phyloP scores from a whole-genome alignment of 2,329 filamentous ascomycete genomes.

The Alternaria metachromatica region DNA sequence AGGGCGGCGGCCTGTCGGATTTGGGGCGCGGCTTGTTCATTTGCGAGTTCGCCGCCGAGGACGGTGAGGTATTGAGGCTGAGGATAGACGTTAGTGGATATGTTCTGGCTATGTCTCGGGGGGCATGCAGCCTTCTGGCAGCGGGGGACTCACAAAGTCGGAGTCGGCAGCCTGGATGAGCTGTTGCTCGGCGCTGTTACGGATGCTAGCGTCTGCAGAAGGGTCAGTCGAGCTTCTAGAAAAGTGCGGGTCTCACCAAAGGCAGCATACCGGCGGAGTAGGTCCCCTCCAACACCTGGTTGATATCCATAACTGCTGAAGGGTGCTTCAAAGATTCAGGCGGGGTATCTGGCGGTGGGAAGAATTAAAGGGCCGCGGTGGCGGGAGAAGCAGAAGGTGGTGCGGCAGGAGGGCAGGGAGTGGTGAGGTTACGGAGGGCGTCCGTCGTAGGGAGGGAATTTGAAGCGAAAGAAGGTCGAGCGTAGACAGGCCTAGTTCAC shows the following conservation, averaged over 20 bases:
- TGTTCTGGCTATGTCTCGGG: conserved; percentile 10
- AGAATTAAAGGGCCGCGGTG: conserved; percentile 24
- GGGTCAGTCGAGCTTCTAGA: conserved; percentile 44
- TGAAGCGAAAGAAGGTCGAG: conserved; percentile 48
- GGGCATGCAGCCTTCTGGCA: conserved; percentile 24
- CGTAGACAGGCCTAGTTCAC: conserved; percentile 46
- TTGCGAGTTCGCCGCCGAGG: conserved; percentile 91
- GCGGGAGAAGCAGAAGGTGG: conserved; percentile 25
- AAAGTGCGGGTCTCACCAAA: conserved; percentile 13
- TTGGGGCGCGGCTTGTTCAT: conserved; percentile 80
- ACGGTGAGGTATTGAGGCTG: conserved; percentile 85
- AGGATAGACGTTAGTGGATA: conserved; percentile 39
- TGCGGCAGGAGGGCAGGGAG: conserved; percentile 21
- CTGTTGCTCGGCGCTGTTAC: conserved; percentile 92
- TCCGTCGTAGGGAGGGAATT: conserved; percentile 43
- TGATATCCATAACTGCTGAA: conserved; percentile 84
- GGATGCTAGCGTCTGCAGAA: conserved; percentile 81
- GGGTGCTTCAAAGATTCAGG: conserved; percentile 33
- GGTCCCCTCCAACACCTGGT: conserved; percentile 96
- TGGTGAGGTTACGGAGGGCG: conserved; percentile 43
- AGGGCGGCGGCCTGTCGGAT: conserved; percentile 95
- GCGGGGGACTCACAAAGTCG: conserved; percentile 80
- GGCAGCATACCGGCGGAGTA: conserved; percentile 81
- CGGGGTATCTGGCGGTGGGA: conserved; percentile 29
- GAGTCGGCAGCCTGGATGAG: conserved; percentile 89